phyloP scores from a whole-genome alignment of 2,329 filamentous ascomycete species.

The Calonectria leucothoes region DNA sequence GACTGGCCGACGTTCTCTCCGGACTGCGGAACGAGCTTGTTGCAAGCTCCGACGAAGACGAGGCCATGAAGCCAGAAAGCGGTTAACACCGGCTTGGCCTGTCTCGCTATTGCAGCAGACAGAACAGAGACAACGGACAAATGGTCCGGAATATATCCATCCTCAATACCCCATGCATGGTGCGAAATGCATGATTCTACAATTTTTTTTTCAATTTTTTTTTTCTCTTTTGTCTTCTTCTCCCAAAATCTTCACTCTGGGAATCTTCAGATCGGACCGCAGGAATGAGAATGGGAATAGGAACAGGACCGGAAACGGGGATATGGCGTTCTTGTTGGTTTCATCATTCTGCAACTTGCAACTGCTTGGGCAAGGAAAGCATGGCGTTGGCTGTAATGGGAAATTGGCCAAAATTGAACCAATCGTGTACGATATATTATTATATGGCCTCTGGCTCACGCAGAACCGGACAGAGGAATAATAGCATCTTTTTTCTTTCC shows the following conservation, averaged over 20 bases:
- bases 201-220: not conserved
- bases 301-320: not conserved
- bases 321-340: slow-evolving; percentile 1
- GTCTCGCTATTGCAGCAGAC: not conserved
- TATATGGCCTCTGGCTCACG: slow-evolving; percentile 2
- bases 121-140: not conserved
- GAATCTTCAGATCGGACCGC: not conserved
- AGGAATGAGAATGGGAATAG: slow-evolving; percentile 1
- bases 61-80: slow-evolving; percentile 24
- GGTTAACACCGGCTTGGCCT: slow-evolving; percentile 17
- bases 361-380: not conserved
- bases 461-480: slow-evolving; percentile 5
- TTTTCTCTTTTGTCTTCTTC: not conserved
- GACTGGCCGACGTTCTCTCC: slow-evolving; percentile 45
- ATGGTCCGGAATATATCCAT: not conserved
- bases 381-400: slow-evolving; percentile 1
- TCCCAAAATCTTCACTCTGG: not conserved
- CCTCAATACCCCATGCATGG: slow-evolving; percentile 6
- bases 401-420: slow-evolving; percentile 8
- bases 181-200: slow-evolving; percentile 6
- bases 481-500: not conserved
- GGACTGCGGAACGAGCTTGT: slow-evolving; percentile 50
- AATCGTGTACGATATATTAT: slow-evolving; percentile 2
- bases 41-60: slow-evolving; percentile 36
- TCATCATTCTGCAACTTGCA: not conserved